Evolutionary conservation across 2,329 filamentous ascomycete species (phyloP).

Genomic region (Westerdykella sp.): DNA sequence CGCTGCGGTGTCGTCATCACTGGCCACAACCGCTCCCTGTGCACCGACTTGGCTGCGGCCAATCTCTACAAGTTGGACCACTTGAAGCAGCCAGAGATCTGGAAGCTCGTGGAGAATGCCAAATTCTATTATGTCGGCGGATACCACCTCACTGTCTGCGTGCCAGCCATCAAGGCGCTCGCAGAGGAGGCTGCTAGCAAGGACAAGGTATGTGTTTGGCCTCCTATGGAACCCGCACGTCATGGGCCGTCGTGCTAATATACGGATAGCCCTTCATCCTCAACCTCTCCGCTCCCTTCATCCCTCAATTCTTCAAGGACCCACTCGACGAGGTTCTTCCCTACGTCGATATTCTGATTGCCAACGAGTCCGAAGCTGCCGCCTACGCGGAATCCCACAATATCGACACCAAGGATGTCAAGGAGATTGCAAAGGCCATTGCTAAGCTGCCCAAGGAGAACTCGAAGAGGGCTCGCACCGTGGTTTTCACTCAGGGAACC

Average conservation of each 20-base stretch:
- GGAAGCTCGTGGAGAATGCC: conserved; percentile 83
- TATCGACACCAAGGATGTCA: conserved; percentile 67
- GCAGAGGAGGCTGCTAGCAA: conserved; percentile 81
- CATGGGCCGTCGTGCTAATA: not conserved
- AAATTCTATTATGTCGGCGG: conserved; percentile 90
- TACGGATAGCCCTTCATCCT: conserved; percentile 63
- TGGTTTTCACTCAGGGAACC: conserved; percentile 92
- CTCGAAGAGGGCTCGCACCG: conserved; percentile 70
- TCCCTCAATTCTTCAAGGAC: conserved; percentile 96
- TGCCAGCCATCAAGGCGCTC: conserved; percentile 80
- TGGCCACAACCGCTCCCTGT: conserved; percentile 88
- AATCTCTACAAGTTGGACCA: conserved; percentile 97
- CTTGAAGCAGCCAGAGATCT: conserved; percentile 84
- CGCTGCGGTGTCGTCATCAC: conserved; percentile 96
- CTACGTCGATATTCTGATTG: conserved; percentile 94
- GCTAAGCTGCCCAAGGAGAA: conserved; percentile 92
- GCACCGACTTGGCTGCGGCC: conserved; percentile 90
- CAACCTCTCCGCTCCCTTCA: conserved; percentile 92
- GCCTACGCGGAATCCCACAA: conserved; percentile 79
- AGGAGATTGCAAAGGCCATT: conserved; percentile 77
- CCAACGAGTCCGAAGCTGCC: conserved; percentile 92
- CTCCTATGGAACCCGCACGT: conserved; percentile 8
- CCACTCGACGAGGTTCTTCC: conserved; percentile 76
- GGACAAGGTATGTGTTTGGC: conserved; percentile 60
- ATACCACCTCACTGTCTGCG: conserved; percentile 95